A percentile compares a stretch with the other conserved stretches of the same genome.
These are phyloP conservation scores for Eimeria acervulina DNA, from an alignment of 169 alveolate genomes.

Conservation along the genomic window DNA sequence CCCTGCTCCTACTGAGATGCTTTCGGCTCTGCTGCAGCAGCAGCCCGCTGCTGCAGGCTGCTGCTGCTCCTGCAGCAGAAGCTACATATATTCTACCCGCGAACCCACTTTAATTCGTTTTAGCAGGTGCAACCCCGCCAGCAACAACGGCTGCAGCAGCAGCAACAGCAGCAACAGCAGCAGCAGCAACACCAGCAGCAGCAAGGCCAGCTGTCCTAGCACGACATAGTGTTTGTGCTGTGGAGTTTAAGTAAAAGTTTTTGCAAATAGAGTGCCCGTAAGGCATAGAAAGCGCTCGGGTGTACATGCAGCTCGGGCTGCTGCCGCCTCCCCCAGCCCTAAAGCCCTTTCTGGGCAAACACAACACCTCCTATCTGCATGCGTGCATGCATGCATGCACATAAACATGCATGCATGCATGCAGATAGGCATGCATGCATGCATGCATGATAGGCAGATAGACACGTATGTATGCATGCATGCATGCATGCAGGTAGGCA, in stretches of 20 bases:
- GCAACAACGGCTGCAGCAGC: background rate
- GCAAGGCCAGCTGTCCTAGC: background rate
- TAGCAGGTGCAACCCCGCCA: background rate
- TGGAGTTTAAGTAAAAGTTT: no score
- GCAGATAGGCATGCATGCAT: background rate
- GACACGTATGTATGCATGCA: slow-evolving; percentile 5
- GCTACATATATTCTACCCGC: no score
- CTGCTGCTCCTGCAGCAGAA: background rate
- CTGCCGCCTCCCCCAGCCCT: background rate
- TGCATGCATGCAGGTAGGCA: slow-evolving; percentile 54
- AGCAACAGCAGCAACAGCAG: background rate
- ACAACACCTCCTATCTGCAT: background rate
- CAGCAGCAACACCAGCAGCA: slow-evolving; percentile 12
- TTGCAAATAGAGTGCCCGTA: background rate
- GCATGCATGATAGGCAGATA: background rate
- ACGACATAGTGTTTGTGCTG: background rate
- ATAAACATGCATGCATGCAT: slow-evolving; percentile 19
- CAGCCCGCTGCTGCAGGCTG: no score
- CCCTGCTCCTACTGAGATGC: background rate
- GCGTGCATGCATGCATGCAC: no score
- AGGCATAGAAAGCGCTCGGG: background rate
- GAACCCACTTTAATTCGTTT: background rate
- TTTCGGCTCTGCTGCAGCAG: background rate
- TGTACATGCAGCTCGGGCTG: background rate
- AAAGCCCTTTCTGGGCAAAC: background rate